A percentile compares a stretch with the other conserved stretches of the same genome.
Conservation (phyloP, 441 rosid species). For the Geranium incanum region DNA sequence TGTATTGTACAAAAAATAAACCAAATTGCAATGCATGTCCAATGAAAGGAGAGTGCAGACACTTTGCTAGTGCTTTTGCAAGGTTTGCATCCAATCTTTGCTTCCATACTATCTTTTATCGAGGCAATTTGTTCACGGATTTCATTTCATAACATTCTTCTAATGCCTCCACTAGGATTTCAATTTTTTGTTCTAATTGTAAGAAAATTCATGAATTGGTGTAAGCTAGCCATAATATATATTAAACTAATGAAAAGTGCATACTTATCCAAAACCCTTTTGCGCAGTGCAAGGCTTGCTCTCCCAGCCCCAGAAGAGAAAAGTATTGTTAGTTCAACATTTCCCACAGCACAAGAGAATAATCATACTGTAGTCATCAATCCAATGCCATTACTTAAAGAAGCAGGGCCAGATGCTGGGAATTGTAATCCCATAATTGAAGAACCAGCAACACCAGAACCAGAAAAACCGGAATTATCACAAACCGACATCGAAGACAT, state of each 20-base stretch:
- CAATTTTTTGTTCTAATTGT: not conserved
- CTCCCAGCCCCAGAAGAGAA: constrained; percentile 83
- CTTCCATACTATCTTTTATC: constrained; percentile 9
- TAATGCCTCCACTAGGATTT: not conserved
- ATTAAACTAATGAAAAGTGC: not conserved
- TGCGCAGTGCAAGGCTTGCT: constrained; percentile 84
- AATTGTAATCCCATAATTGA: constrained; percentile 62
- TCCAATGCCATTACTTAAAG: constrained; percentile 31
- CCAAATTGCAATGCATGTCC: constrained; percentile 99
- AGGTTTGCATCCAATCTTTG: constrained; percentile 45
- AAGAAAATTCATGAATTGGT: not conserved
- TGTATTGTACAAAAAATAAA: constrained; percentile 85
- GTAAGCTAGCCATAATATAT: not conserved
- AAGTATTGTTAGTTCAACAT: constrained; percentile 40
- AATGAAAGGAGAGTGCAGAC: constrained; percentile 97
- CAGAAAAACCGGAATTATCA: constrained; percentile 32
- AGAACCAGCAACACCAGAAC: constrained; percentile 81
- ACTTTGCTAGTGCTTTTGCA: constrained; percentile 98
- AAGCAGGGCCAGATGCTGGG: constrained; percentile 18
- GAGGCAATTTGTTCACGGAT: not conserved
- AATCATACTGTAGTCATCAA: constrained; percentile 28
- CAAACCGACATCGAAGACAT: constrained; percentile 69
- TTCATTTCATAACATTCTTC: not conserved
- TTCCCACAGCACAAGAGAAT: constrained; percentile 31
- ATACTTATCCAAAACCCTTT: constrained; percentile 18